Base-by-base conservation (phyloP, 164 flowering plant species). In the Houttuynia cordata region DNA sequence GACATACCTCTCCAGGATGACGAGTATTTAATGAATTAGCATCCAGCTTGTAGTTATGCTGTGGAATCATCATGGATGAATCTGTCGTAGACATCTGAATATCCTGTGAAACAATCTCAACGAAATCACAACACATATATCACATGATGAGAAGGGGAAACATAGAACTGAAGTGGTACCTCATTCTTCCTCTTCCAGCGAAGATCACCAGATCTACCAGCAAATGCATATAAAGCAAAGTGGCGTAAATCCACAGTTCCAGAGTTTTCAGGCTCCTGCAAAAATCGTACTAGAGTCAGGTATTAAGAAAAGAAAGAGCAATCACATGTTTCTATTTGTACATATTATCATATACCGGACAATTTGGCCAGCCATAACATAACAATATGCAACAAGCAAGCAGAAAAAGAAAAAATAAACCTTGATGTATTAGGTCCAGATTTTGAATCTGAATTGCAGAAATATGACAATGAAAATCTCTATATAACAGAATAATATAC, bases 1-100 rank as follows among this genome's bases (percentile, higher is more conserved):
- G n/a, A 18, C 39, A 68, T 78, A 93, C 99, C 96, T 93, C 89
- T 69, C 96, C 97, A 61, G 99, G 97, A 59, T 76, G 91, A 68
- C 92, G 99, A 53, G 74, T 79, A 66, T 86, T 86, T 66, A 93
- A 40, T 58, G 99, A 77, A 72, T 93, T 87, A 67, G 71, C 97
- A 80, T 93, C 99, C 68, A 93, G 92, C 83, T 88, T 93, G 87
- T 93, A 93, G 68, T 88, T 88, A 70, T 93, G 96, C 59, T 90
- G 99, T 54, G 99, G 96, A 69, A 86, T 86, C 67, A 93, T 62
- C 66, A 78, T 89, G n/a, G 91, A 76, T 53, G 90, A 84, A 73
- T 93, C 99, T 56, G 89, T 74, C 17, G 92, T 61, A 23, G 71
- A 84, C 41, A 75, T 64, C 72, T 87, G 83, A 65, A 79, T 67